Conservation (phyloP, 441 rosid species). For the Syzygium syzygioides region DNA sequence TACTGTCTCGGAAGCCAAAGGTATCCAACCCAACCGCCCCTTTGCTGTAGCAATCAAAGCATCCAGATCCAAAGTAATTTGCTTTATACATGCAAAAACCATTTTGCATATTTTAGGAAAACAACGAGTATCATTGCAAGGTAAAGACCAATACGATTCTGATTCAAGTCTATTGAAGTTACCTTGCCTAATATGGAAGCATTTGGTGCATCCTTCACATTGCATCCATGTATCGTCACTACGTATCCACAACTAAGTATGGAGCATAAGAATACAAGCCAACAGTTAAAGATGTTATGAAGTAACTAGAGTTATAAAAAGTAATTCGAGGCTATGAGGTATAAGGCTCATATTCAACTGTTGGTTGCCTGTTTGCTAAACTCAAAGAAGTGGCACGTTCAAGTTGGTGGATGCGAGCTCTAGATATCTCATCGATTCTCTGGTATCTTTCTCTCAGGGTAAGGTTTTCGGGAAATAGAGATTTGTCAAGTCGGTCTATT, state of each 20-base stretch:
- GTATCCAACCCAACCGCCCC: neutral
- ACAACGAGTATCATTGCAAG: neutral
- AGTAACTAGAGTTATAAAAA: neutral
- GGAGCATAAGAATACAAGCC: neutral
- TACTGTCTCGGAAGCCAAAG: neutral
- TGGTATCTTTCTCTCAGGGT: neutral
- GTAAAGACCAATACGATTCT: neutral
- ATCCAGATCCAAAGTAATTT: neutral
- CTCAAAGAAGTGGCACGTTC: neutral
- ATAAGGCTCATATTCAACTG: neutral
- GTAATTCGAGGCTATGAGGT: neutral
- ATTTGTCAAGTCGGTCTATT: neutral
- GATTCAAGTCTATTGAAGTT: neutral
- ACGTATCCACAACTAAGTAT: neutral
- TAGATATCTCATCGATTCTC: neutral
- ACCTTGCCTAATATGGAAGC: neutral
- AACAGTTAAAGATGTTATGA: neutral
- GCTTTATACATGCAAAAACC: neutral
- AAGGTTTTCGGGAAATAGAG: neutral
- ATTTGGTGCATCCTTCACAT: neutral
- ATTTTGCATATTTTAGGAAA: neutral
- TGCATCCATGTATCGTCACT: neutral
- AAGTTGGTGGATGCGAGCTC: neutral
- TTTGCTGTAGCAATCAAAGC: neutral
- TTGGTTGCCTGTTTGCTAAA: accelerated